Conservation (phyloP, 495 filamentous ascomycete species). For the Penicillium dipodomyicola region DNA sequence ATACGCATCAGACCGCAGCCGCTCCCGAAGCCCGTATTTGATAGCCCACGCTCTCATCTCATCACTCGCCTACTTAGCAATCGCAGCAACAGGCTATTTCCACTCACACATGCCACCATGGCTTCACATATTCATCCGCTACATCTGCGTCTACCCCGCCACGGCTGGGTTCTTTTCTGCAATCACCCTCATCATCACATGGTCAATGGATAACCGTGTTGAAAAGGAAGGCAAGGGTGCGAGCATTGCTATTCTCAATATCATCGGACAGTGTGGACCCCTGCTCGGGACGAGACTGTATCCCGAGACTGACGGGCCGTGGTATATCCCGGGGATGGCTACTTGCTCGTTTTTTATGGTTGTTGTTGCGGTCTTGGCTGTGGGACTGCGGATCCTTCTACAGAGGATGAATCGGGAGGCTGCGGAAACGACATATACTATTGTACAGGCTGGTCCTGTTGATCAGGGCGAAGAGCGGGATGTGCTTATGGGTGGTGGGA, state of each 20-base stretch:
- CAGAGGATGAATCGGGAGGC: constrained; percentile 39
- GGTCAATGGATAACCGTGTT: constrained; percentile 62
- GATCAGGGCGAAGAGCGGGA: constrained; percentile 34
- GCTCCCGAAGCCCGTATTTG: constrained; percentile 49
- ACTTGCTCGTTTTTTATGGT: constrained; percentile 59
- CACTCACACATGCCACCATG: constrained; percentile 31
- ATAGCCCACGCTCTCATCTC: constrained; percentile 55
- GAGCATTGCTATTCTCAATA: constrained; percentile 56
- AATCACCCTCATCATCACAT: constrained; percentile 62
- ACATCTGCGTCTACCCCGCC: constrained; percentile 57
- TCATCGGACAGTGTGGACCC: constrained; percentile 62
- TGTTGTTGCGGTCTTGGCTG: constrained; percentile 45
- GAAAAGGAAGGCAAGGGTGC: constrained; percentile 55
- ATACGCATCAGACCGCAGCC: constrained; percentile 50
- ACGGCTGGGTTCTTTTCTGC: constrained; percentile 59
- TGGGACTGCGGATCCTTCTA: constrained; percentile 47
- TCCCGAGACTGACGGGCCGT: constrained; percentile 54
- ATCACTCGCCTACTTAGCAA: constrained; percentile 56
- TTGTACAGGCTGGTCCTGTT: constrained; percentile 16
- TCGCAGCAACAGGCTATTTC: constrained; percentile 45
- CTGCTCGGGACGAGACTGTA: constrained; percentile 61
- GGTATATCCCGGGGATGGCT: constrained; percentile 58
- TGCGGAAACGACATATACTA: constrained; percentile 28
- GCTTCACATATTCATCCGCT: constrained; percentile 45
- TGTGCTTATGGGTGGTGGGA: constrained; percentile 37